Conservation (phyloP, 228 moss, liverwort and hornwort genomes). For the Sphagnum magellanicum region DNA sequence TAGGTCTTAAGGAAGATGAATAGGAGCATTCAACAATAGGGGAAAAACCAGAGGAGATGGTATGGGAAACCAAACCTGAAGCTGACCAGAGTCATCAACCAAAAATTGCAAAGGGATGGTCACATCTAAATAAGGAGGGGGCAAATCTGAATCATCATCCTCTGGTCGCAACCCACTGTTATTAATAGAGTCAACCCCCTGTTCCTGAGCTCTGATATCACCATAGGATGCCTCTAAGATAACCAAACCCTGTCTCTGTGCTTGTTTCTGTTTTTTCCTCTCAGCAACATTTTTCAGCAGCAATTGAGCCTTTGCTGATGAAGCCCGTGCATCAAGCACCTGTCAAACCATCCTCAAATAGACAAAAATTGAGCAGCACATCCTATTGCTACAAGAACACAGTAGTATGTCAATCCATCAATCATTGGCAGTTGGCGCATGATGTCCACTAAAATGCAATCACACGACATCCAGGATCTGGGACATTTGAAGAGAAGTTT, state of each 20-base stretch:
- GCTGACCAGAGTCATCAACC: constrained; percentile 86
- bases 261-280: constrained; percentile 92
- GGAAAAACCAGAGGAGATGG: not conserved
- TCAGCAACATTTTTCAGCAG: constrained; percentile 81
- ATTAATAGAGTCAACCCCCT: constrained; percentile 25
- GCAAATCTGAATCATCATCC: constrained; percentile 64
- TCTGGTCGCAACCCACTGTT: constrained; percentile 32
- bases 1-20: too few relatives aligned
- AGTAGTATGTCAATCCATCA: too few relatives aligned
- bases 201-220: constrained; percentile 43
- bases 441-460: too few relatives aligned
- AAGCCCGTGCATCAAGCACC: constrained; percentile 82
- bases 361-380: too few relatives aligned
- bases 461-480: too few relatives aligned
- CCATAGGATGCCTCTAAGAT: constrained; percentile 83
- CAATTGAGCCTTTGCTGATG: constrained; percentile 71
- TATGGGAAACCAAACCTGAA: constrained; percentile 42
- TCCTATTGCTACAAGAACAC: too few relatives aligned
- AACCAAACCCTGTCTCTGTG: constrained; percentile 76
- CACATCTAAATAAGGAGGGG: constrained; percentile 83
- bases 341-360: constrained; percentile 15
- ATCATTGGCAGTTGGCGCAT: too few relatives aligned
- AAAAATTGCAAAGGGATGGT: constrained; percentile 90
- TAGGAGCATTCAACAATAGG: not conserved
- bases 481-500: too few relatives aligned